Percentiles rank a stretch among this genome's conserved stretches.
Evolutionary conservation across 2,329 filamentous ascomycete species (phyloP).

Genomic region (Purpureocillium lavendulum): DNA sequence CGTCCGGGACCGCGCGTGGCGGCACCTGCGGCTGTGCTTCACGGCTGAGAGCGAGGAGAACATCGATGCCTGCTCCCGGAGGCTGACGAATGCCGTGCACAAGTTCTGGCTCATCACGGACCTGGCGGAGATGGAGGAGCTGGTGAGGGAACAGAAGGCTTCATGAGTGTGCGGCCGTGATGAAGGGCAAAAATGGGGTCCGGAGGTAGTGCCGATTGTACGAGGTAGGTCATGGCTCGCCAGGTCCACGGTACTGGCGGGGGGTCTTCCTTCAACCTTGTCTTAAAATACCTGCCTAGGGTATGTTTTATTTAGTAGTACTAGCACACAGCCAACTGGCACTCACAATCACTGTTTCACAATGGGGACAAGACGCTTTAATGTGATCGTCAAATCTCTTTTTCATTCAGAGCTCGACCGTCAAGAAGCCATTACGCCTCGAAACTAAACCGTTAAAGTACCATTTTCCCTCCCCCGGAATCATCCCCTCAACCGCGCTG

Average conservation of each 20-base stretch:
- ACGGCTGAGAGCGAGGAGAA: constrained; percentile 70
- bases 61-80: constrained; percentile 50
- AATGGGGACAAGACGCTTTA: too few relatives aligned
- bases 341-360: too few relatives aligned
- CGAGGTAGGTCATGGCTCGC: too few relatives aligned
- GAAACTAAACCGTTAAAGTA: constrained; percentile 25
- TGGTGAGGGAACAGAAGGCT: constrained; percentile 30
- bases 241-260: too few relatives aligned
- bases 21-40: constrained; percentile 74
- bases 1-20: constrained; percentile 51
- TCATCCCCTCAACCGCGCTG: constrained; percentile 20
- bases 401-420: constrained; percentile 25
- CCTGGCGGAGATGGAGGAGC: constrained; percentile 54
- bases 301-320: too few relatives aligned
- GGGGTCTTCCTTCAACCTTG: too few relatives aligned
- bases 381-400: constrained; percentile 18
- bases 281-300: too few relatives aligned
- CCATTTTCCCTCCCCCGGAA: constrained; percentile 4
- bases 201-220: too few relatives aligned
- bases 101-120: constrained; percentile 76
- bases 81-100: constrained; percentile 61
- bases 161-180: neutral
- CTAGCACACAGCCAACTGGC: too few relatives aligned
- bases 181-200: too few relatives aligned
- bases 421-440: constrained; percentile 30